Conservation (phyloP, 2,329 filamentous ascomycete genomes). For the Thielaviopsis euricoi region DNA sequence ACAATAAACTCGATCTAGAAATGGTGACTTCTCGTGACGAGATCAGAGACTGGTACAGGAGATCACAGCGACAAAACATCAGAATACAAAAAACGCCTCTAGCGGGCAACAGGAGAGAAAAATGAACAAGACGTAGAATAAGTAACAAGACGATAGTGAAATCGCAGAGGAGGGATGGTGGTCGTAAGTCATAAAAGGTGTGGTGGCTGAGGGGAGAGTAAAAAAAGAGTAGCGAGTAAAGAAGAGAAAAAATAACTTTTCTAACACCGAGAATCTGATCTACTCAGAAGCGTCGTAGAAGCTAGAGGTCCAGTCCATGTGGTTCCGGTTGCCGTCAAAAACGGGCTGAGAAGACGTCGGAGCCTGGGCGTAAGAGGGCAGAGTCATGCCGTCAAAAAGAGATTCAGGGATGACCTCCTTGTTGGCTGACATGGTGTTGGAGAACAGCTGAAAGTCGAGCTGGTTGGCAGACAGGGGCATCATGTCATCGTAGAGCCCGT, state of each 20-base stretch:
- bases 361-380: slow-evolving; percentile 32
- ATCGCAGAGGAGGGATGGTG: neutral
- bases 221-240: neutral
- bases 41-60: slow-evolving; percentile 3
- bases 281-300: slow-evolving; percentile 20
- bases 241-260: neutral
- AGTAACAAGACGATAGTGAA: neutral
- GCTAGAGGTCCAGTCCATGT: slow-evolving; percentile 25
- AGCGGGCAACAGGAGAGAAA: neutral
- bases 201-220: neutral
- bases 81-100: neutral
- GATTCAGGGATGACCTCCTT: slow-evolving; percentile 27
- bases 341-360: slow-evolving; percentile 33
- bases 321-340: slow-evolving; percentile 19
- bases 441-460: slow-evolving; percentile 50
- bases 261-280: neutral
- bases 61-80: neutral
- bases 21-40: neutral
- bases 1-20: neutral
- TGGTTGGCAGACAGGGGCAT: slow-evolving; percentile 24
- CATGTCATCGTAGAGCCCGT: slow-evolving; percentile 48
- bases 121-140: neutral
- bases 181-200: slow-evolving; percentile 2
- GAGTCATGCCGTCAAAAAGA: slow-evolving; percentile 35
- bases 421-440: slow-evolving; percentile 17